Evolutionary conservation across 202 grass and related monocot species (phyloP), one percentile per base, ranked within the genome.

Genomic region (Carex sylvatica): DNA sequence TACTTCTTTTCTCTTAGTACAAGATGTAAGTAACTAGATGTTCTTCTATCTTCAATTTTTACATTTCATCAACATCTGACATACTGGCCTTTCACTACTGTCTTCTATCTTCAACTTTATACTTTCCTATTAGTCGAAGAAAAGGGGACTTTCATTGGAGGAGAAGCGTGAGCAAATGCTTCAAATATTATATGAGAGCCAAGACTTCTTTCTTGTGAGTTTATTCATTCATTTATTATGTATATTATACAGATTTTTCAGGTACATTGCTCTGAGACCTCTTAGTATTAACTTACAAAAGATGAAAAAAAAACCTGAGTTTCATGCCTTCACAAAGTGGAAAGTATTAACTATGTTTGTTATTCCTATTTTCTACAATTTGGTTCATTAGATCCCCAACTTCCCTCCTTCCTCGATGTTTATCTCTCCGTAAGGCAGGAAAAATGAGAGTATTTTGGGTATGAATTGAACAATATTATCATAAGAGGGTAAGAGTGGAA

Each of bases 131-230:
- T 82, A 98, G 95, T 95, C 92, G 6, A 98, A 95, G 92, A 98
- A 98, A 90, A 95, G 95, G 89, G 92, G 95, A 6, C 95, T 95
- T 81, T 95, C 91, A 0, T 81, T 98, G 84, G 92, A 98, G 87
- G 95, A 98, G 86, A 98, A 98, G 67, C 80, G 91, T 24, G 95
- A 98, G 81, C 95, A 98, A 20, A 98, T 98, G 91, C 95, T 98
- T 89, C 95, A 98, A 55, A 95, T 98, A 31, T 95, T 98, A 80
- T 95, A 95, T 4, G 92, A 89, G 10, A 91, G 83, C 33, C 95
- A 98, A 65, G 91, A 93, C 40, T 95, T 98, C 84, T 95, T 89
- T 88, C 89, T 98, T 68, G 95, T 98, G 74, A 91, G 59, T 74
- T 62, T 13, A 67, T 42, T 3, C 14, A n/a, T 60, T 4, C 9